phyloP scores from a whole-genome alignment of 129 eudicot genomes.

The Tagetes patula region DNA sequence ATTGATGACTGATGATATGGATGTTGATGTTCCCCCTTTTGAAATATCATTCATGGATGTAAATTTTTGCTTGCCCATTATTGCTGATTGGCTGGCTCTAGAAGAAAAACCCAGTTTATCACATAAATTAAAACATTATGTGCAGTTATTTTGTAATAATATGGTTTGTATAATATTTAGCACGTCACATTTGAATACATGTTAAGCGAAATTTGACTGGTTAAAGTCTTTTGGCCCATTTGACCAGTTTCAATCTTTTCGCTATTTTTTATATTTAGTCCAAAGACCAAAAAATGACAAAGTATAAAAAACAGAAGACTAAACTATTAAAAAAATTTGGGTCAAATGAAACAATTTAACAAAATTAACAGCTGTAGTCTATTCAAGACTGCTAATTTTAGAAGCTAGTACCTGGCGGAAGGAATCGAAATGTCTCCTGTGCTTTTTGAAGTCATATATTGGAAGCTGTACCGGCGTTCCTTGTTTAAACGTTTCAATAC shows the following conservation, averaged over 20 bases:
- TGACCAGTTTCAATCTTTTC: background rate
- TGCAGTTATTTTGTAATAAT: background rate
- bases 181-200: background rate
- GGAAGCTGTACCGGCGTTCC: constrained; percentile 89
- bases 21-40: constrained; percentile 37
- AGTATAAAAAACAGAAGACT: background rate
- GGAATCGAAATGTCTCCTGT: constrained; percentile 79
- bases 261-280: background rate
- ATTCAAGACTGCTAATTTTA: constrained; percentile 4
- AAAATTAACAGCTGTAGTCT: constrained; percentile 3
- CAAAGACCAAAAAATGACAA: no score
- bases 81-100: constrained; percentile 36
- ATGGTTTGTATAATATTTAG: background rate
- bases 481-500: constrained; percentile 60
- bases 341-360: constrained; percentile 2
- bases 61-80: constrained; percentile 46
- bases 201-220: background rate
- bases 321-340: background rate
- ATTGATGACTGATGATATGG: constrained; percentile 18
- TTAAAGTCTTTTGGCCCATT: background rate
- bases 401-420: constrained; percentile 71
- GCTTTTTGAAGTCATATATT: constrained; percentile 84
- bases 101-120: constrained; percentile 16
- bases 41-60: constrained; percentile 68
- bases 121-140: constrained; percentile 12